A percentile compares a stretch with the other conserved stretches of the same genome.
These are phyloP conservation scores for Ophiostoma himal-ulmi DNA, from an alignment of 2,329 filamentous ascomycete genomes.

Conservation along the genomic window DNA sequence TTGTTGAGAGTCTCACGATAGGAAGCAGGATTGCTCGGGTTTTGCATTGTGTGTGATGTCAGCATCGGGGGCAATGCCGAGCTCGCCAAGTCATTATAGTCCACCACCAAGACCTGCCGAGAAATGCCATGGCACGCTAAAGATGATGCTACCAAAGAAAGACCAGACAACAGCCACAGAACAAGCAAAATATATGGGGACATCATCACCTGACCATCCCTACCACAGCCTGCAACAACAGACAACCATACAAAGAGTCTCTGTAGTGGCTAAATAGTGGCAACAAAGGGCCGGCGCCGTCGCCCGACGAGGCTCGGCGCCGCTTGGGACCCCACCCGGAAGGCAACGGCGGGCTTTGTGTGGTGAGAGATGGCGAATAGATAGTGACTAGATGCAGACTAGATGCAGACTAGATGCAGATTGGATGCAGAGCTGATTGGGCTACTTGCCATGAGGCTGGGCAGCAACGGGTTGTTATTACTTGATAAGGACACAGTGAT, in stretches of 20 bases:
- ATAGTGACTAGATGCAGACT: not conserved
- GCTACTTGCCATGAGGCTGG: not conserved
- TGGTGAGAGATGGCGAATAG: not conserved
- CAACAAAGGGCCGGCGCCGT: conserved; percentile 3
- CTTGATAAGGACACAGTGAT: not conserved
- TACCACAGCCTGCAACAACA: not conserved
- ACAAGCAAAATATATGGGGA: not conserved
- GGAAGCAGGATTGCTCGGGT: not conserved
- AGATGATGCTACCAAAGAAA: not conserved
- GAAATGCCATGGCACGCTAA: conserved; percentile 14
- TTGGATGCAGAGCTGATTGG: not conserved
- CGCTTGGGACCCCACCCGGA: conserved; percentile 13
- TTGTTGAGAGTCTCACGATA: not conserved
- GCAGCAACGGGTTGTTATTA: conserved; percentile 1
- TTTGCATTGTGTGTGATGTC: not conserved
- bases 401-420: not conserved
- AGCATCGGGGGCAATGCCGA: not conserved
- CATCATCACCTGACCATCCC: conserved; percentile 1
- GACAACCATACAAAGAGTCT: not conserved
- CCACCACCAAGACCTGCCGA: conserved; percentile 1
- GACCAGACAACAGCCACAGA: not conserved
- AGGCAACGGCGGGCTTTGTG: conserved; percentile 6
- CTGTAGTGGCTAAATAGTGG: not conserved
- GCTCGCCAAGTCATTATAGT: not conserved
- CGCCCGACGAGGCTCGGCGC: conserved; percentile 18